phyloP scores from a whole-genome alignment of 2,329 filamentous ascomycete species.

The Chaetothyriales sp. region DNA sequence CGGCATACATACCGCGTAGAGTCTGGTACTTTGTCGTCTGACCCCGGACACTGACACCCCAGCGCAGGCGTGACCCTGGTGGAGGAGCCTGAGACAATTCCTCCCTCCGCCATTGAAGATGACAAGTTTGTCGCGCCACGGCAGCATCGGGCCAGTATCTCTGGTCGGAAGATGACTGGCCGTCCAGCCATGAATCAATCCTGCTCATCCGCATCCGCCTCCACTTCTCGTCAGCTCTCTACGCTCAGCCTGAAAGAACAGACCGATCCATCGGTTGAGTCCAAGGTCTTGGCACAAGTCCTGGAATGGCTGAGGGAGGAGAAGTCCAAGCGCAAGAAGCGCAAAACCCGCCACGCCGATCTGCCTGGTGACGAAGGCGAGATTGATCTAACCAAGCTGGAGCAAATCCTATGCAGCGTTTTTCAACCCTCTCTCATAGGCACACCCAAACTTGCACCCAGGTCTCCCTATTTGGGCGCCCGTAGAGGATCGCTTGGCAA shows the following conservation, averaged over 20 bases:
- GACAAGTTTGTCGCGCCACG: not conserved
- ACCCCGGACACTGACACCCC: not conserved
- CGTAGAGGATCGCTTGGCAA: slow-evolving; percentile 30
- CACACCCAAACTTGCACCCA: slow-evolving; percentile 4
- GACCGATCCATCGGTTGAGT: slow-evolving; percentile 4
- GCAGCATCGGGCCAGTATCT: slow-evolving; percentile 17
- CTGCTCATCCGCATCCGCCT: slow-evolving; percentile 7
- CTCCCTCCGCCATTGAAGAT: slow-evolving; percentile 4
- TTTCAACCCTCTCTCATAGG: slow-evolving; percentile 23
- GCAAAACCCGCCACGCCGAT: slow-evolving; percentile 27
- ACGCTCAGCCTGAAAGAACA: slow-evolving; percentile 9
- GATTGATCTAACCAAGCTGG: slow-evolving; percentile 64
- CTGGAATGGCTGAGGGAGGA: slow-evolving; percentile 74
- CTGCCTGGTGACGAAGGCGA: slow-evolving; percentile 5
- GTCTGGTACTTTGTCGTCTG: too few species aligned
- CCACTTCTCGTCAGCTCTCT: slow-evolving; percentile 11
- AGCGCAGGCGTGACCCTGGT: slow-evolving; percentile 17
- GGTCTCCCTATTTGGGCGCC: slow-evolving; percentile 8
- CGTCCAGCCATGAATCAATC: slow-evolving; percentile 9
- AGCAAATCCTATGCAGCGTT: slow-evolving; percentile 49
- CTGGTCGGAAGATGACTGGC: slow-evolving; percentile 19
- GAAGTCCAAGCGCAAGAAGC: slow-evolving; percentile 50
- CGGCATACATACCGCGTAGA: too few species aligned
- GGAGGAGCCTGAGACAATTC: slow-evolving; percentile 16
- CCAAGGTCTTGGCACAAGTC: slow-evolving; percentile 54